Evolutionary conservation across 2,329 filamentous ascomycete species (phyloP).

Genomic region (Aspergillus quadricinctus): DNA sequence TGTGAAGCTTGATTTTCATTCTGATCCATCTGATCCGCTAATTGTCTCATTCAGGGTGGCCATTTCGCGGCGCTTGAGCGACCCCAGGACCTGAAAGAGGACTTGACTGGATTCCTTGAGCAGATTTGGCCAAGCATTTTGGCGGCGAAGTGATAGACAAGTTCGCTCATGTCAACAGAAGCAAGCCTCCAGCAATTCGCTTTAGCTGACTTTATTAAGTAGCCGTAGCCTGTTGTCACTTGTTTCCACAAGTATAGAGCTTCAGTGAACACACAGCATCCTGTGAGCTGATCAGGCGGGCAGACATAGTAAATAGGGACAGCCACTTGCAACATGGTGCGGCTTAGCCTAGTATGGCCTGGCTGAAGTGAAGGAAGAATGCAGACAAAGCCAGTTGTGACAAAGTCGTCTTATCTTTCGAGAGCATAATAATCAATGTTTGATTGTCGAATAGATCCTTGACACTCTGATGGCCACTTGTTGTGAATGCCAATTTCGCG

Average conservation of each 20-base stretch:
- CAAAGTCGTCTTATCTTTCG: not conserved
- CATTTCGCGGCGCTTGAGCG: conserved; percentile 51
- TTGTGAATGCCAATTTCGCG: not conserved
- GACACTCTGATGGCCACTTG: not conserved
- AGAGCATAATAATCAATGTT: not conserved
- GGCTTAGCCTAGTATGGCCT: not conserved
- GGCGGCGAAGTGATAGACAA: not conserved
- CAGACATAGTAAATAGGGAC: not conserved
- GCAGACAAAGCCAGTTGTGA: not conserved
- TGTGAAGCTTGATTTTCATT: conserved; percentile 11
- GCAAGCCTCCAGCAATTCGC: not conserved
- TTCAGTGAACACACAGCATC: too few relatives aligned
- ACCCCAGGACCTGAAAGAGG: conserved; percentile 40
- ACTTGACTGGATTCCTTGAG: conserved; percentile 35
- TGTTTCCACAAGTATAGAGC: not conserved
- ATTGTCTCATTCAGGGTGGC: conserved; percentile 38
- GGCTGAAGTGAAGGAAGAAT: not conserved
- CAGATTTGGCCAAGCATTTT: conserved; percentile 23
- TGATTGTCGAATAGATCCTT: not conserved
- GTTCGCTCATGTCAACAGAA: not conserved
- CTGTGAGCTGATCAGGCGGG: not conserved
- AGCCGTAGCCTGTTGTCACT: not conserved
- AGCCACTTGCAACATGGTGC: not conserved
- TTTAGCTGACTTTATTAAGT: not conserved
- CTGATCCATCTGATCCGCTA: not conserved